Conservation (phyloP, 163 green algal species). For the Prototheca wickerhamii region DNA sequence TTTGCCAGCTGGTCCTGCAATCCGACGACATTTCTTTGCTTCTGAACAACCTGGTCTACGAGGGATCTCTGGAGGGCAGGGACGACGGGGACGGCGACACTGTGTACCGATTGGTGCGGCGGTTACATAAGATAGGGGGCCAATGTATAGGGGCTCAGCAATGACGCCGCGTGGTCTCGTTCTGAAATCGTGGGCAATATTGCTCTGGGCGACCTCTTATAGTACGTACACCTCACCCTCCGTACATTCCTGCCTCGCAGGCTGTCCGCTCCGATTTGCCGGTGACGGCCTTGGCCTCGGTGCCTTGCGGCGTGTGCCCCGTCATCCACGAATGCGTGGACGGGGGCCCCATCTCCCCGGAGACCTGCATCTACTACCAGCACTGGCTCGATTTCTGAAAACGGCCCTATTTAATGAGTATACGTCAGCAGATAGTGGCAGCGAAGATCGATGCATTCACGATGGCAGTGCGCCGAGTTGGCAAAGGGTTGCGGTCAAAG, state of each 20-base stretch:
- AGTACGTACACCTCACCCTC: not conserved
- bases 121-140: too few relatives aligned
- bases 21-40: conserved; percentile 70
- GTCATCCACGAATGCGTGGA: conserved; percentile 62
- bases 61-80: conserved; percentile 46
- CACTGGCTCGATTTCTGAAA: conserved; percentile 46
- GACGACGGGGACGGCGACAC: conserved; percentile 14
- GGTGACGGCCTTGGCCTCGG: conserved; percentile 52
- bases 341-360: conserved; percentile 62
- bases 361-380: conserved; percentile 74
- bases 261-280: conserved; percentile 20
- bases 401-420: too few relatives aligned
- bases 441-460: too few relatives aligned
- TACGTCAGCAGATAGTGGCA: too few relatives aligned
- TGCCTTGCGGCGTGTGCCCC: conserved; percentile 86
- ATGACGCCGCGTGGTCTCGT: too few relatives aligned
- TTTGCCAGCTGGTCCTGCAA: conserved; percentile 64
- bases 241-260: not conserved
- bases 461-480: too few relatives aligned
- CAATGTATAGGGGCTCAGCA: too few relatives aligned
- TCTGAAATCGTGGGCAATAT: too few relatives aligned
- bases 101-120: not conserved
- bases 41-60: conserved; percentile 73
- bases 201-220: too few relatives aligned
- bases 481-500: too few relatives aligned